phyloP scores from a whole-genome alignment of 2,329 filamentous ascomycete genomes.

The Ilyonectria robusta region DNA sequence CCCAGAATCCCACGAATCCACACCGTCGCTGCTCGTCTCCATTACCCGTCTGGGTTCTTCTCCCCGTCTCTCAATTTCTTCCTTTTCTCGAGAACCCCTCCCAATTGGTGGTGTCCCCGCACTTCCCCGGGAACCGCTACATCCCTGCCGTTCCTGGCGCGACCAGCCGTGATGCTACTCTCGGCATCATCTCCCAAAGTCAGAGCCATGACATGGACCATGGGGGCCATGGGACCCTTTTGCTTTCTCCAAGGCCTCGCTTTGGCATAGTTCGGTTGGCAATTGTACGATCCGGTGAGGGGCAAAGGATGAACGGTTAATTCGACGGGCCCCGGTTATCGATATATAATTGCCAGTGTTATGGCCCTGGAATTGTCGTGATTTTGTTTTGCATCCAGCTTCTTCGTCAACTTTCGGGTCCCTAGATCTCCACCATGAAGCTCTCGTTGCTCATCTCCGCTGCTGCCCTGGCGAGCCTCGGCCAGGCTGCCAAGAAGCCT shows the following conservation, averaged over 20 bases:
- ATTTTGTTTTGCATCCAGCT: slow-evolving; percentile 3
- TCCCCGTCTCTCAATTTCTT: slow-evolving; percentile 30
- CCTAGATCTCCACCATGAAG: slow-evolving; percentile 48
- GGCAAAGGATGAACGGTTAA: slow-evolving; percentile 39
- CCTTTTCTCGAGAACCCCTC: too few species aligned
- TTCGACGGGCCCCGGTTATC: slow-evolving; percentile 19
- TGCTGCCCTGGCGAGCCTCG: slow-evolving; percentile 42
- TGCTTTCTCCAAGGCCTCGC: slow-evolving; percentile 19
- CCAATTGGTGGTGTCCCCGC: slow-evolving; percentile 42
- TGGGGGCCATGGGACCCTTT: slow-evolving; percentile 17
- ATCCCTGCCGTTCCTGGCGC: slow-evolving; percentile 30
- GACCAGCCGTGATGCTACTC: slow-evolving; percentile 34
- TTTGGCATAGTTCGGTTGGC: slow-evolving; percentile 16
- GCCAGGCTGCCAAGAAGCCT: slow-evolving; percentile 51
- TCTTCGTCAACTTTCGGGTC: slow-evolving; percentile 25
- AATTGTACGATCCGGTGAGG: slow-evolving; percentile 25
- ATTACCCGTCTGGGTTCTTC: slow-evolving; percentile 32
- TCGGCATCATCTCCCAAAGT: slow-evolving; percentile 34
- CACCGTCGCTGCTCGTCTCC: slow-evolving; percentile 24
- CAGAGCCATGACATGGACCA: slow-evolving; percentile 23
- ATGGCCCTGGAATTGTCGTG: neutral
- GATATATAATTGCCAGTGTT: slow-evolving; percentile 26
- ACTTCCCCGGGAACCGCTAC: slow-evolving; percentile 39
- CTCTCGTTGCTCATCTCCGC: slow-evolving; percentile 42
- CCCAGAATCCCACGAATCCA: slow-evolving; percentile 25